phyloP scores from a whole-genome alignment of 805 yeast species.

The Monosporozyma servazzii region DNA sequence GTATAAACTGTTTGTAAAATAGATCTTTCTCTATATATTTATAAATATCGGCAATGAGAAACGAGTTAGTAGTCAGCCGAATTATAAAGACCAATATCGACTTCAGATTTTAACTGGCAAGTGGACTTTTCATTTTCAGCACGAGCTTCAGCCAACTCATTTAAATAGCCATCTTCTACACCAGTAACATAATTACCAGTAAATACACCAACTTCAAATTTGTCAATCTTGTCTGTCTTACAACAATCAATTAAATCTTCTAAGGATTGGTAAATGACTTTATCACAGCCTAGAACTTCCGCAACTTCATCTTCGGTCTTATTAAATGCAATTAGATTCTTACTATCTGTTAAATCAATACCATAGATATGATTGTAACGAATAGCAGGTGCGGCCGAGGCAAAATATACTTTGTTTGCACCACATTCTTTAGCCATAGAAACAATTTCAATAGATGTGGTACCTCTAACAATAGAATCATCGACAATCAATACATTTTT shows the following conservation, averaged over 20 bases:
- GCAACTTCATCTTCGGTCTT: conserved; percentile 70
- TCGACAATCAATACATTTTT: conserved; percentile 85
- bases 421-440: conserved; percentile 99
- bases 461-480: conserved; percentile 96
- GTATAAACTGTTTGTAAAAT: not conserved
- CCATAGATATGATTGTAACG: conserved; percentile 94
- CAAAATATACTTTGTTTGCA: conserved; percentile 88
- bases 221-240: conserved; percentile 34
- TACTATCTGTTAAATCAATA: conserved; percentile 92
- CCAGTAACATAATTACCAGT: conserved; percentile 96
- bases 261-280: conserved; percentile 78
- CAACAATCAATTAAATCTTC: conserved; percentile 81
- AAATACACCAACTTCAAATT: conserved; percentile 93
- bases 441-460: conserved; percentile 92
- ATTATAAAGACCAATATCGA: conserved; percentile 54
- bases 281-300: conserved; percentile 76
- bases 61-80: conserved; percentile 39
- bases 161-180: conserved; percentile 70
- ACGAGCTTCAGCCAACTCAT: conserved; percentile 71
- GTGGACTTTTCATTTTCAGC: conserved; percentile 57
- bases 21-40: not conserved
- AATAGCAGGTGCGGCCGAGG: conserved; percentile 97
- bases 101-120: conserved; percentile 72
- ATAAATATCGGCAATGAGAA: not conserved
- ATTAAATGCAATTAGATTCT: conserved; percentile 82